Conservation (phyloP, 164 flowering plant genomes). For the Houttuynia cordata region DNA sequence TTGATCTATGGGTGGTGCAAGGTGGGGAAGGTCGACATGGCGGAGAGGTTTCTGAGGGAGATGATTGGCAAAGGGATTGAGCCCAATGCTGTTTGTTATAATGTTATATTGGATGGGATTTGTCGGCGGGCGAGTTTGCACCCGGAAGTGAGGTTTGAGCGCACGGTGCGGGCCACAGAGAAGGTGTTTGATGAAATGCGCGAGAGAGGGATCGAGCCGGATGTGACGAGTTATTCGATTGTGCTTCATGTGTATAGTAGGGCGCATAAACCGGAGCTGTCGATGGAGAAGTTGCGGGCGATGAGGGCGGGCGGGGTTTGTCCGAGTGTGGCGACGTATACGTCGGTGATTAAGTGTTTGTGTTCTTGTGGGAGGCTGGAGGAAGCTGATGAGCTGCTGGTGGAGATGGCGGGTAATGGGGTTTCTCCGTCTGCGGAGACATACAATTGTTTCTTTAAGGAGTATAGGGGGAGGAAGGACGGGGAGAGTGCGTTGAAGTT, state of each 20-base stretch:
- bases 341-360: constrained; percentile 80
- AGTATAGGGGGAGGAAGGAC: constrained; percentile 71
- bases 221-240: constrained; percentile 78
- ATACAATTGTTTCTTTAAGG: constrained; percentile 89
- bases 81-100: constrained; percentile 77
- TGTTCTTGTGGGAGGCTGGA: constrained; percentile 76
- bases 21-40: constrained; percentile 43
- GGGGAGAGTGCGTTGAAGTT: constrained; percentile 56
- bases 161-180: constrained; percentile 52
- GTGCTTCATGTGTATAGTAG: constrained; percentile 86
- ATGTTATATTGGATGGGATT: constrained; percentile 81
- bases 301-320: constrained; percentile 73
- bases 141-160: constrained; percentile 62
- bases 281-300: constrained; percentile 46
- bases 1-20: constrained; percentile 95
- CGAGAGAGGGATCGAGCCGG: constrained; percentile 74
- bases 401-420: constrained; percentile 60
- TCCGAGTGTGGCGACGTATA: constrained; percentile 65
- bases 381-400: constrained; percentile 63
- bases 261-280: constrained; percentile 71
- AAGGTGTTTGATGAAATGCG: constrained; percentile 79
- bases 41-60: constrained; percentile 56
- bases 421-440: constrained; percentile 64
- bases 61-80: constrained; percentile 64
- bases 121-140: constrained; percentile 79